A percentile compares a stretch with the other conserved stretches of the same genome.
phyloP scores from a whole-genome alignment of 2,329 filamentous ascomycete genomes.

The Pseudonectria foliicola region DNA sequence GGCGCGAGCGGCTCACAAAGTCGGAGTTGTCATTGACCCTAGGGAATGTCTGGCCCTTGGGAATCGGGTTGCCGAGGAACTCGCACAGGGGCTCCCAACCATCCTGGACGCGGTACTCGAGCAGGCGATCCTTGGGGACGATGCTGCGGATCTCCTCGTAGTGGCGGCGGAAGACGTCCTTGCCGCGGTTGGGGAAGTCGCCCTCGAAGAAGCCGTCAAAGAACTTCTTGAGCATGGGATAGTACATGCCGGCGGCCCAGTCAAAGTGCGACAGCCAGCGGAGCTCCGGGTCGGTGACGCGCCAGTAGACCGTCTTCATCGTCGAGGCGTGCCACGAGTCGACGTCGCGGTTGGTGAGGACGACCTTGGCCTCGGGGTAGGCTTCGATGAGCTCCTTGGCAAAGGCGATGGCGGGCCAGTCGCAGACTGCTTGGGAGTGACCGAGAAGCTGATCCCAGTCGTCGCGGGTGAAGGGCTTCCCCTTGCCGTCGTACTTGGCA shows the following conservation, averaged over 20 bases:
- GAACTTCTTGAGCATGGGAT: constrained; percentile 64
- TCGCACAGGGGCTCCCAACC: constrained; percentile 33
- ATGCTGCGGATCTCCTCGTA: constrained; percentile 28
- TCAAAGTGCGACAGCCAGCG: constrained; percentile 33
- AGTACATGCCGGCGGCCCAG: constrained; percentile 62
- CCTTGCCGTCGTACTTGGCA: constrained; percentile 36
- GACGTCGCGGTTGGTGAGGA: constrained; percentile 60
- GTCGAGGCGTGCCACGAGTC: constrained; percentile 56
- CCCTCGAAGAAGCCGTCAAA: constrained; percentile 62
- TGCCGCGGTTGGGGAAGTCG: constrained; percentile 59
- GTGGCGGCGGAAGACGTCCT: constrained; percentile 48
- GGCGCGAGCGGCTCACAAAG: constrained; percentile 26
- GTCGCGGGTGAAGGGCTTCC: constrained; percentile 48
- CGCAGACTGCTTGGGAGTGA: constrained; percentile 60
- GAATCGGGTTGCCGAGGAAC: constrained; percentile 28
- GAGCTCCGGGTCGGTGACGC: constrained; percentile 54
- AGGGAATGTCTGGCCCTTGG: constrained; percentile 28
- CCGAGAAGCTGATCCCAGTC: constrained; percentile 65
- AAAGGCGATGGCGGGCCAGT: constrained; percentile 62
- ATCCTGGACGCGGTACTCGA: constrained; percentile 13
- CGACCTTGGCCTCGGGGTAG: constrained; percentile 66
- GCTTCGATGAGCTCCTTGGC: constrained; percentile 63
- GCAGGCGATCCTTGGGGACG: constrained; percentile 15
- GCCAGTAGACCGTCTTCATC: constrained; percentile 62
- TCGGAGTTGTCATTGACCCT: constrained; percentile 29